phyloP scores from a whole-genome alignment of 495 filamentous ascomycete species.

The Penicillium coffeae region DNA sequence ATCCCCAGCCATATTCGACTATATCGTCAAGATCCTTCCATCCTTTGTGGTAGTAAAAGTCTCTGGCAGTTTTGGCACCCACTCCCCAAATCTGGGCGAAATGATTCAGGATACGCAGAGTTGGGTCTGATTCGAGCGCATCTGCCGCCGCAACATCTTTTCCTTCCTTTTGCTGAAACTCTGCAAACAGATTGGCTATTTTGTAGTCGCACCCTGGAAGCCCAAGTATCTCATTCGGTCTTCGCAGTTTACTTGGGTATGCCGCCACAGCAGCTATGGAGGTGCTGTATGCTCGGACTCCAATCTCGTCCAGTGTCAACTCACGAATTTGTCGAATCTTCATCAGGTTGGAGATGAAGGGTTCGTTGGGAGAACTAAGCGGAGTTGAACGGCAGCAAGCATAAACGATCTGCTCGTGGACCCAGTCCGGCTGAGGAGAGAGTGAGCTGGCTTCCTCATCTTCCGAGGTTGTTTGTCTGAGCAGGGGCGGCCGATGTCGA shows the following conservation, averaged over 20 bases:
- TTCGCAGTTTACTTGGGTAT: constrained; percentile 64
- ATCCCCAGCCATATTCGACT: constrained; percentile 75
- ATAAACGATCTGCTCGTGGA: constrained; percentile 61
- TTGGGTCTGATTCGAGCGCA: constrained; percentile 59
- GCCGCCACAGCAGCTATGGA: constrained; percentile 79
- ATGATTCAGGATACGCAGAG: constrained; percentile 56
- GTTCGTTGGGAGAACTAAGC: constrained; percentile 63
- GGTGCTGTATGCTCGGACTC: constrained; percentile 82
- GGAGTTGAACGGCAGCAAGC: constrained; percentile 80
- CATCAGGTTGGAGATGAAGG: constrained; percentile 70
- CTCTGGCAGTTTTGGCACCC: constrained; percentile 72
- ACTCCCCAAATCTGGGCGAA: constrained; percentile 91
- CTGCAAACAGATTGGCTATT: constrained; percentile 71
- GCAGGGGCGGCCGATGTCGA: constrained; percentile 41
- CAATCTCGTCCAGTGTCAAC: constrained; percentile 70
- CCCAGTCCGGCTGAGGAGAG: constrained; percentile 67
- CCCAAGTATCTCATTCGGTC: constrained; percentile 56
- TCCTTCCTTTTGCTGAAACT: constrained; percentile 57
- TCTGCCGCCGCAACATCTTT: constrained; percentile 59
- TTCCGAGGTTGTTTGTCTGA: constrained; percentile 69
- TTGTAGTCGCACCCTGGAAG: constrained; percentile 82
- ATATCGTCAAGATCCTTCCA: constrained; percentile 83
- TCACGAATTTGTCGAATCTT: constrained; percentile 69
- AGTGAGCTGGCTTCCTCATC: constrained; percentile 50
- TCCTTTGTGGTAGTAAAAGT: constrained; percentile 74